These are phyloP conservation scores for Elsinoe ampelina DNA, from an alignment of 2,329 filamentous ascomycete genomes.

Conservation along the genomic window DNA sequence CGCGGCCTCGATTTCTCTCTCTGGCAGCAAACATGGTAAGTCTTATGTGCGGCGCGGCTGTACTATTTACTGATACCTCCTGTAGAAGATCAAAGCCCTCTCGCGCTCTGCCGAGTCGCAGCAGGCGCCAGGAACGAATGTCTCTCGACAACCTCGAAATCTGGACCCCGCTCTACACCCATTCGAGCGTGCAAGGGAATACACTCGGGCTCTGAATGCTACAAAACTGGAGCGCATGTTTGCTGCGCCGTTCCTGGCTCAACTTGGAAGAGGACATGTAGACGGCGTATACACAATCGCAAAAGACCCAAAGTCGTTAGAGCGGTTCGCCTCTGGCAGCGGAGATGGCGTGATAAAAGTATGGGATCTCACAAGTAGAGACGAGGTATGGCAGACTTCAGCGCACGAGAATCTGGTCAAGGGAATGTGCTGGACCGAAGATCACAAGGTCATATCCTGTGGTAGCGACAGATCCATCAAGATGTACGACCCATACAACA, in stretches of 20 bases:
- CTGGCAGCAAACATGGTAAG: constrained; percentile 3
- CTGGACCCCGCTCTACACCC: constrained; percentile 79
- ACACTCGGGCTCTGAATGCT: constrained; percentile 68
- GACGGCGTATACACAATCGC: constrained; percentile 57
- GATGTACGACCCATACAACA: constrained; percentile 81
- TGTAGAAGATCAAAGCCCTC: constrained; percentile 55
- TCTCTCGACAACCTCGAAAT: constrained; percentile 58
- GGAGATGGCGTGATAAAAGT: constrained; percentile 93
- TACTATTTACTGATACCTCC: not conserved
- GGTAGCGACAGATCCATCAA: constrained; percentile 81
- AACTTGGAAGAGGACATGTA: constrained; percentile 83
- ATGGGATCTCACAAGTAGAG: constrained; percentile 67
- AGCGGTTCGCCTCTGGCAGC: constrained; percentile 61
- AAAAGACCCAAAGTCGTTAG: constrained; percentile 39
- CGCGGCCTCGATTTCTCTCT: not conserved
- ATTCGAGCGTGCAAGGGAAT: constrained; percentile 83
- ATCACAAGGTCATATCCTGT: constrained; percentile 77
- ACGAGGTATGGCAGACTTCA: constrained; percentile 66
- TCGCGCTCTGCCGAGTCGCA: constrained; percentile 55
- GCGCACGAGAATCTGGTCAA: constrained; percentile 94
- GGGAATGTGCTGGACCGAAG: constrained; percentile 78
- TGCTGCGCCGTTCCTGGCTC: constrained; percentile 70
- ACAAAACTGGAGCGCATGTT: constrained; percentile 94
- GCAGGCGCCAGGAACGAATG: constrained; percentile 58
- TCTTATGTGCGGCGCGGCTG: not conserved